A percentile compares a stretch with the other conserved stretches of the same genome.
These are phyloP conservation scores for Cladosporium sp. DNA, from an alignment of 2,329 filamentous ascomycete genomes.

Conservation along the genomic window DNA sequence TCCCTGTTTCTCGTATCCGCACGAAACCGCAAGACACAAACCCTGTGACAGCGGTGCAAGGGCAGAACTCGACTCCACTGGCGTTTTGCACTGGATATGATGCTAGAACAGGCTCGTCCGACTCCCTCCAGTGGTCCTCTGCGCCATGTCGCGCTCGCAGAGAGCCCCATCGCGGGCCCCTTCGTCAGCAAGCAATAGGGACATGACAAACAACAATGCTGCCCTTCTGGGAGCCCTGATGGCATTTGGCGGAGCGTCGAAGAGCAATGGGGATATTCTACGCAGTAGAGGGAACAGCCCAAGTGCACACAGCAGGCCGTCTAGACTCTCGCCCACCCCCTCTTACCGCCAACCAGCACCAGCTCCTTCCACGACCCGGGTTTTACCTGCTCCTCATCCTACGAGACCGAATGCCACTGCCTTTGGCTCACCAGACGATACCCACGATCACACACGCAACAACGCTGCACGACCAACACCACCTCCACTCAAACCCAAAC, in stretches of 20 bases:
- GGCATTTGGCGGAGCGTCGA: slow-evolving; percentile 44
- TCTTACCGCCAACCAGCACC: slow-evolving; percentile 8
- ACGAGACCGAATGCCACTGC: not conserved
- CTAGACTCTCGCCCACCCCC: slow-evolving; percentile 13
- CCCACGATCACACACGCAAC: not conserved
- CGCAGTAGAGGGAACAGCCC: slow-evolving; percentile 8
- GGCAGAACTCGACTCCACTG: not conserved
- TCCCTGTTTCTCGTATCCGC: not conserved
- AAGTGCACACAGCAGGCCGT: slow-evolving; percentile 12
- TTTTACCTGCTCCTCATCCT: not conserved
- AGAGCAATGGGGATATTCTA: slow-evolving; percentile 28
- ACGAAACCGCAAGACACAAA: not conserved
- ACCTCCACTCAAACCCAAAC: slow-evolving; percentile 28
- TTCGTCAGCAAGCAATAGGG: slow-evolving; percentile 3
- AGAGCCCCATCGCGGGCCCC: slow-evolving; percentile 9
- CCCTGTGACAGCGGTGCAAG: not conserved
- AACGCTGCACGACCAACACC: slow-evolving; percentile 18
- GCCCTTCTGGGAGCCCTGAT: slow-evolving; percentile 47
- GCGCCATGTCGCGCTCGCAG: slow-evolving; percentile 12
- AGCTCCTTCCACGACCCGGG: not conserved
- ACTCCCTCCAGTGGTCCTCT: not conserved
- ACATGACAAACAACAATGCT: slow-evolving; percentile 30
- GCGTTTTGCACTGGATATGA: not conserved
- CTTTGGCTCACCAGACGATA: not conserved
- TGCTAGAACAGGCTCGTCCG: not conserved